phyloP scores from a whole-genome alignment of 805 yeast genomes.

The Danielozyma ontarioensis region DNA sequence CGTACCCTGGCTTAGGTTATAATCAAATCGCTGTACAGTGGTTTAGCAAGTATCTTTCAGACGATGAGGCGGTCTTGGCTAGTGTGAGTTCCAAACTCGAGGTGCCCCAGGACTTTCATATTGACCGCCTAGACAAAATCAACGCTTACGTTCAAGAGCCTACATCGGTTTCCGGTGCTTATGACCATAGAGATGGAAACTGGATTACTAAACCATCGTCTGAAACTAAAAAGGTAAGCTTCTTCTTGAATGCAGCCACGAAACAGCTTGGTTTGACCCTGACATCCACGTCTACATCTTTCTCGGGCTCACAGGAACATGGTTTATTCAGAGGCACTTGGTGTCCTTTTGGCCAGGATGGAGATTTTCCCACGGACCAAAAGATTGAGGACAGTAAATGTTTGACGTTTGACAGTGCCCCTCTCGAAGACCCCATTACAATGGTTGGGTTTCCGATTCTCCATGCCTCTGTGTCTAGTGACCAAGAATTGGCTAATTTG shows the following conservation, averaged over 20 bases:
- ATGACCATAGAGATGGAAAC: slow-evolving; percentile 30
- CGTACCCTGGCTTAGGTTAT: slow-evolving; percentile 40
- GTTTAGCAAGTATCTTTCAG: slow-evolving; percentile 35
- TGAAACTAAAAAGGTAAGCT: slow-evolving; percentile 7
- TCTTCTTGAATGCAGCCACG: slow-evolving; percentile 7
- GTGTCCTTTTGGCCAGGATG: slow-evolving; percentile 44
- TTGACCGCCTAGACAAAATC: slow-evolving; percentile 21
- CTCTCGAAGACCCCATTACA: slow-evolving; percentile 14
- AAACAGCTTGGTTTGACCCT: background rate
- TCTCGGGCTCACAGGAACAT: slow-evolving; percentile 33
- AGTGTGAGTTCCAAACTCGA: slow-evolving; percentile 6
- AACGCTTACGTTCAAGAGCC: slow-evolving; percentile 42
- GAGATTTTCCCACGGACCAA: slow-evolving; percentile 45
- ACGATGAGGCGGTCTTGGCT: slow-evolving; percentile 9
- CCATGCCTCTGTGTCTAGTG: slow-evolving; percentile 26
- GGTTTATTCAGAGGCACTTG: slow-evolving; percentile 42
- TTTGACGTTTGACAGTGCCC: slow-evolving; percentile 27
- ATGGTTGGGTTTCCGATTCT: slow-evolving; percentile 35
- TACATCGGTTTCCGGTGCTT: slow-evolving; percentile 31
- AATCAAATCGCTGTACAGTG: slow-evolving; percentile 37
- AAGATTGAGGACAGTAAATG: slow-evolving; percentile 38
- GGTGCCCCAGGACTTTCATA: slow-evolving; percentile 1
- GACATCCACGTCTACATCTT: no score
- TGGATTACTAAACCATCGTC: slow-evolving; percentile 29
- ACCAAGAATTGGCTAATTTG: slow-evolving; percentile 33